Evolutionary conservation across 768 basidiomycete genomes (phyloP), one percentile per base, ranked within the genome.

Genomic region (Russula earlei): DNA sequence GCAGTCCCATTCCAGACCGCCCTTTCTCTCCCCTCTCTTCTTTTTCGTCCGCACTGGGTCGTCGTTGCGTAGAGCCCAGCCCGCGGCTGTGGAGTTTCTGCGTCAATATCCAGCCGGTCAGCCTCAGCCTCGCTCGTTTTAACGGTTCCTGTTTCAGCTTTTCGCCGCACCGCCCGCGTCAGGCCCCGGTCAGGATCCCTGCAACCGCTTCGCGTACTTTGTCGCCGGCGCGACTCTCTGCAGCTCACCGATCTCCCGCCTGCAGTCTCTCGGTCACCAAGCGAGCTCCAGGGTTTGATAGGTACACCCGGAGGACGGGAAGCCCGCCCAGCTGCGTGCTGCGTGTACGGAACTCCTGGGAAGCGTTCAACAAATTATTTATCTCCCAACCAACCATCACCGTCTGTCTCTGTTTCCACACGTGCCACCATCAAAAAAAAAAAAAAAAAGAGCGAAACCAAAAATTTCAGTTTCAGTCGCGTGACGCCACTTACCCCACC

Each of bases 121-220:
- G 33, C 29, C n/a, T 31, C 29, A 4, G 29, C 29, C 29, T 31
- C 10, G 7, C 29, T 31, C 9, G 9, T 5, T 4, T 0, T 42
- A 2, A 4, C n/a, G 17, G 53, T 54, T 54, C 45, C 53, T 54
- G 45, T 54, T 54, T 54, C 45, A 54, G 22, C 3, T 38, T 29
- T n/a, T n/a, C n/a, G n/a, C n/a, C n/a, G n/a, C 17, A 15, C 27
- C n/a, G 4, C 19, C 10, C 5, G 22, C 19, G 14, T 41, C 12
- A 17, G 38, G 15, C 25, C 25, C 38, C 14, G 38, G 8, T n/a
- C n/a, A n/a, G n/a, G n/a, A n/a, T n/a, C n/a, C n/a, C n/a, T n/a
- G n/a, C n/a, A n/a, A n/a, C n/a, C n/a, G n/a, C n/a, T n/a, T n/a
- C n/a, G n/a, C n/a, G n/a, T 12, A 47, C 40, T 33, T 37, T 47